A percentile compares a stretch with the other conserved stretches of the same genome.
These are phyloP conservation scores for Rubroshorea leprosula DNA, from an alignment of 345 rosid species.

Conservation along the genomic window DNA sequence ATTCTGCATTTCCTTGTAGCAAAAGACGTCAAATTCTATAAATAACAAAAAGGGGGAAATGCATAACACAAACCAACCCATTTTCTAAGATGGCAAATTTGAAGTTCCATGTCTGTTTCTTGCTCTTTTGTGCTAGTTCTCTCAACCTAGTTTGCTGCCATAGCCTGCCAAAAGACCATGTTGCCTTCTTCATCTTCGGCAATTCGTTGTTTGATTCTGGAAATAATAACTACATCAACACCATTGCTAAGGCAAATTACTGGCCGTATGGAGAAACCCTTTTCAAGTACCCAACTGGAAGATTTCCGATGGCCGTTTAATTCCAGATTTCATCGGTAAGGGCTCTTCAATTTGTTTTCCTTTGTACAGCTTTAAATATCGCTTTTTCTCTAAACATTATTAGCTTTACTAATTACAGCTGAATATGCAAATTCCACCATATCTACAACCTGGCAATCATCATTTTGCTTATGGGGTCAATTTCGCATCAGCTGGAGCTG, in stretches of 20 bases:
- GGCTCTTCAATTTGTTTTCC: too few relatives aligned
- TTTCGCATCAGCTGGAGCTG: constrained; percentile 91
- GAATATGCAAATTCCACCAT: constrained; percentile 65
- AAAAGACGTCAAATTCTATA: too few relatives aligned
- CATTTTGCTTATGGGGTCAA: constrained; percentile 49
- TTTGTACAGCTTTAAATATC: too few relatives aligned
- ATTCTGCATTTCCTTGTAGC: too few relatives aligned
- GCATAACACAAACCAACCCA: neutral
- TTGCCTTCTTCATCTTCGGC: constrained; percentile 24
- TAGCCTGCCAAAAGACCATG: neutral
- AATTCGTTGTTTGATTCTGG: constrained; percentile 28
- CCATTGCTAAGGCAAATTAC: constrained; percentile 17
- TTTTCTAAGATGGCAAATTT: constrained; percentile 5
- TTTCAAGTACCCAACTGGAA: constrained; percentile 21
- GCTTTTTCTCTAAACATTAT: too few relatives aligned
- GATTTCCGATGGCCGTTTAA: constrained; percentile 20
- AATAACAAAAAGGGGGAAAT: too few relatives aligned
- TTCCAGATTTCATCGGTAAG: constrained; percentile 19
- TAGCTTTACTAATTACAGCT: constrained; percentile 35
- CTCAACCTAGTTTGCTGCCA: neutral
- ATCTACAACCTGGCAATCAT: constrained; percentile 52
- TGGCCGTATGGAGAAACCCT: constrained; percentile 24
- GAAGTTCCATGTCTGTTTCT: neutral
- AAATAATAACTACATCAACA: constrained; percentile 22
- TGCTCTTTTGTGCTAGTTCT: neutral